Evolutionary conservation across 192 early-diverging fungal genomes (phyloP).

Genomic region (Coemansia sp.): DNA sequence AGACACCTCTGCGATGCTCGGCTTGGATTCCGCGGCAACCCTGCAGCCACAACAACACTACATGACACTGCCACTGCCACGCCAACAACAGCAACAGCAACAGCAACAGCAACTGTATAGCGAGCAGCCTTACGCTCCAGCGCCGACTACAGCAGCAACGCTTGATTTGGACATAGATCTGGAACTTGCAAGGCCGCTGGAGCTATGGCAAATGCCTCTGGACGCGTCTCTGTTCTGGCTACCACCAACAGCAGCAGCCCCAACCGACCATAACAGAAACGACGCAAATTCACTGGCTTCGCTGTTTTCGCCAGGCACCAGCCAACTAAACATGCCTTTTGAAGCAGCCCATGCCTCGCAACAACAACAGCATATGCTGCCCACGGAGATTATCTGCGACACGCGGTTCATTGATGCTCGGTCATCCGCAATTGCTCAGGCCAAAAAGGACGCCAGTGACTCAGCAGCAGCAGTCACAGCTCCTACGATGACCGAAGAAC

Average conservation of each 20-base stretch:
- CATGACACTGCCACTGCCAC: not conserved
- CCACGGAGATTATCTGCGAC: constrained; percentile 18
- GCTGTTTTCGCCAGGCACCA: not conserved
- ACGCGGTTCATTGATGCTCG: constrained; percentile 54
- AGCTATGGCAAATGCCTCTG: constrained; percentile 35
- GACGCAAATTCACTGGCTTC: not conserved
- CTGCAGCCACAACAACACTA: constrained; percentile 16
- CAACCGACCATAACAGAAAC: not conserved
- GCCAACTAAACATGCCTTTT: not conserved
- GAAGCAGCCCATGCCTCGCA: not conserved
- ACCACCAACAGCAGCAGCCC: constrained; percentile 4
- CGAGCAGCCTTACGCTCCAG: not conserved
- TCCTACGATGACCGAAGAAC: constrained; percentile 1
- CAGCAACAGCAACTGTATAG: not conserved
- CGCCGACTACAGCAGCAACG: not conserved
- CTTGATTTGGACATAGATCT: constrained; percentile 19
- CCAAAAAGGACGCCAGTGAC: not conserved
- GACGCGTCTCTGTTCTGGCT: constrained; percentile 29
- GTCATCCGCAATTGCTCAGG: constrained; percentile 21
- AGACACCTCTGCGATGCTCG: not conserved
- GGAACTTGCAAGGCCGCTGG: constrained; percentile 52
- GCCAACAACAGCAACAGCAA: not conserved
- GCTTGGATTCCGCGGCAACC: not conserved
- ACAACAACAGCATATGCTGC: not conserved
- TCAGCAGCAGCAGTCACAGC: constrained; percentile 8